Evolutionary conservation across 139 green algal genomes (phyloP).

Genomic region (Coelastrella sp.): DNA sequence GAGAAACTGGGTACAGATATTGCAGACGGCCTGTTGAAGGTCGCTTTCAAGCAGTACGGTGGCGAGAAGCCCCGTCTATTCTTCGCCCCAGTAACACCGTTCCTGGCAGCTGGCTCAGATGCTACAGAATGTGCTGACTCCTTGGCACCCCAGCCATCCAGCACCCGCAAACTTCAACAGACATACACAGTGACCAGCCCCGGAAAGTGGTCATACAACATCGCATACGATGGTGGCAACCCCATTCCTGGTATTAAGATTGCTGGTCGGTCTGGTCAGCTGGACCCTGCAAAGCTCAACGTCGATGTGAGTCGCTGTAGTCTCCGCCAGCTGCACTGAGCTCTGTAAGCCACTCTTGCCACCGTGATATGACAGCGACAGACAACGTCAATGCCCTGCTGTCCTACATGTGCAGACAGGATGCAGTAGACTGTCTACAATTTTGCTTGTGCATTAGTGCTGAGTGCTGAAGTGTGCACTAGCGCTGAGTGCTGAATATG

Average conservation of each 20-base stretch:
- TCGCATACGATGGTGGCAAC: conserved; percentile 3
- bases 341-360: no score
- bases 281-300: conserved; percentile 24
- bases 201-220: conserved; percentile 28
- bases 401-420: no score
- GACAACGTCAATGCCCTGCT: no score
- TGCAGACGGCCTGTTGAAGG: neutral
- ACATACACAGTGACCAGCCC: conserved; percentile 7
- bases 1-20: conserved; percentile 1
- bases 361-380: no score
- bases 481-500: no score
- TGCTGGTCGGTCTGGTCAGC: conserved; percentile 28
- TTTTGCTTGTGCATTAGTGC: no score
- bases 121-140: conserved; percentile 2
- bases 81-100: conserved; percentile 2
- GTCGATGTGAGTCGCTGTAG: conserved; percentile 18
- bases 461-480: no score
- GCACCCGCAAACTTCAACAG: neutral
- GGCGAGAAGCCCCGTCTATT: conserved; percentile 35
- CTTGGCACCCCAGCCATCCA: neutral
- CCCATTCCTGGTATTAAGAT: conserved; percentile 4
- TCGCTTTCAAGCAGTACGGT: conserved; percentile 44
- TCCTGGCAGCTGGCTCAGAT: conserved; percentile 6
- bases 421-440: no score
- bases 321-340: no score